Base-by-base conservation (phyloP, 2,329 filamentous ascomycete genomes). In the Lachnellula hyalina region DNA sequence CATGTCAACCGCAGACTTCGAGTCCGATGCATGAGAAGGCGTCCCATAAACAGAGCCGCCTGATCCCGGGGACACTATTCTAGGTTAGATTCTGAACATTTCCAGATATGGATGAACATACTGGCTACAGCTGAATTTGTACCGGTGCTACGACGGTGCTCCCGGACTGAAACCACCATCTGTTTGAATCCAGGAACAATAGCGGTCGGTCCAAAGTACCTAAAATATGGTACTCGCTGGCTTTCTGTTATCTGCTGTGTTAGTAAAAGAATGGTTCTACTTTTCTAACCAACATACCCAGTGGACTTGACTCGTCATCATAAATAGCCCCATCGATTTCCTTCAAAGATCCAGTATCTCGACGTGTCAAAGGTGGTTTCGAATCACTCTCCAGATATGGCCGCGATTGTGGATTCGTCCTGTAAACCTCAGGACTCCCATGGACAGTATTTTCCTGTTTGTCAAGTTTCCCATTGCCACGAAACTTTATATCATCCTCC, bases 131-230 rank as follows among this genome's bases (percentile, higher is more conserved):
- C 58, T 42, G 65, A 67, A 21, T 36, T 57, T 21, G 64, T 57
- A n/a, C 64, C 65, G 15, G 77, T 79, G 51, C 84, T 84, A 23
- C 79, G 78, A 23, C 84, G 79, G 56, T 83, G 77, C 56, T 87
- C 84, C 55, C 85, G 80, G 32, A 92, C 83, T 52, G 87, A 85
- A 55, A 88, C 85, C 25, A 95, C 89, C 89, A 95, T 95, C 70
- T 95, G 90, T 71, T 95, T 95, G 74, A 91, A 95, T 21, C 90
- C 90, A 1, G 90, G 90, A 51, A 94, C 89, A 66, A 96, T 96
- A 59, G 90, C 91, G 1, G 91, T 96, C 0, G 90, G 89, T 0
- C 90, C 91, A 68, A 96, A 94, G 71, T 94, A 96, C 57, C 91
- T 80, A 65, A 96, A 96, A 69, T 94, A 96, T 0, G 90, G 90